Conservation (phyloP, 164 flowering plant species). For the Kalanchoe fedtschenkoi region DNA sequence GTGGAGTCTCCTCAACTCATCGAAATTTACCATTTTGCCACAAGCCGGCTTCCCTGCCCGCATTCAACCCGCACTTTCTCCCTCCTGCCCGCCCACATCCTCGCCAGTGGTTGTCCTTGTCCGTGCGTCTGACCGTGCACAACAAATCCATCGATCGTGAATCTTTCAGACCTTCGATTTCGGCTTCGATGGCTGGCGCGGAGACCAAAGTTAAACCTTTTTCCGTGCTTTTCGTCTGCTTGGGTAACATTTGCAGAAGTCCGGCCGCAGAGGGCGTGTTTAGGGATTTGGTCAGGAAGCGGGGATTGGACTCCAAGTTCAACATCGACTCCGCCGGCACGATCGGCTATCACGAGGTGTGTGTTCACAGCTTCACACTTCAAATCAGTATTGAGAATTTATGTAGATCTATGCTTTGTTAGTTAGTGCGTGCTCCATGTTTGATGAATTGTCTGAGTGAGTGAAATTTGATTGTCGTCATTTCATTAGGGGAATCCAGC, state of each 20-base stretch:
- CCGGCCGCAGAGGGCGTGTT: constrained; percentile 98
- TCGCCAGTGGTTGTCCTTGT: not conserved
- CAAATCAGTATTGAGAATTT: not conserved
- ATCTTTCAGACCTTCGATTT: constrained; percentile 15
- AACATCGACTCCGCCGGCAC: constrained; percentile 98
- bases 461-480: constrained; percentile 1
- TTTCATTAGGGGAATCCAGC: constrained; percentile 65
- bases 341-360: constrained; percentile 63
- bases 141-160: not conserved
- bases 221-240: constrained; percentile 88
- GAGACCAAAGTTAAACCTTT: constrained; percentile 42
- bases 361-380: too few relatives aligned
- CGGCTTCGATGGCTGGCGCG: constrained; percentile 25
- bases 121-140: not conserved
- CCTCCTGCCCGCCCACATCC: not conserved
- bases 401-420: not conserved
- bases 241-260: constrained; percentile 96
- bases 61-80: not conserved
- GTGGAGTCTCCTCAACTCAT: not conserved
- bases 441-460: constrained; percentile 4
- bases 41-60: not conserved
- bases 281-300: constrained; percentile 53
- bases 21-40: not conserved
- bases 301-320: constrained; percentile 52
- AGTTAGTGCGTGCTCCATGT: not conserved